These are phyloP conservation scores for Andrographis paniculata DNA, from an alignment of 305 asterid species.

Conservation along the genomic window DNA sequence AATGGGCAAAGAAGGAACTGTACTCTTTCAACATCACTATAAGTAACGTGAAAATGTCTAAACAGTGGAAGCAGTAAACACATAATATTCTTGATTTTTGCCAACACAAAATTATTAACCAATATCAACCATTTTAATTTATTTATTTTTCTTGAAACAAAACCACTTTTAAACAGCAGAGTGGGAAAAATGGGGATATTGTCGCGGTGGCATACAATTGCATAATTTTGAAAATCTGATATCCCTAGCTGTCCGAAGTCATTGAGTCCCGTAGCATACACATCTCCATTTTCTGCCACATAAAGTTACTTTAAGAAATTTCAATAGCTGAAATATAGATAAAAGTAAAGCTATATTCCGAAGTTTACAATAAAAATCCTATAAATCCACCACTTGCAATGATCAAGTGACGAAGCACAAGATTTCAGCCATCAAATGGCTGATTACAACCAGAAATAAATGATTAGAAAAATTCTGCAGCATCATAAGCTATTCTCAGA, in stretches of 20 bases:
- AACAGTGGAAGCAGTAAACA: too few relatives aligned
- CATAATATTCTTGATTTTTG: too few relatives aligned
- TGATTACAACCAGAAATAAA: too few relatives aligned
- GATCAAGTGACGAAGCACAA: not conserved
- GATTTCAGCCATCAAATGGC: too few relatives aligned
- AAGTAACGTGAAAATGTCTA: too few relatives aligned
- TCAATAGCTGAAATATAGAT: conserved; percentile 4
- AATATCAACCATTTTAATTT: not conserved
- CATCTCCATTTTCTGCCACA: conserved; percentile 71
- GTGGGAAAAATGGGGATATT: conserved; percentile 10
- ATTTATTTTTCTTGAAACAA: not conserved
- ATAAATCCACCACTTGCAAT: not conserved
- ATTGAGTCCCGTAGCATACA: conserved; percentile 88
- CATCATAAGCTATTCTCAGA: too few relatives aligned
- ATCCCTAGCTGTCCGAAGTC: conserved; percentile 92
- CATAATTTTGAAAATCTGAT: conserved; percentile 45
- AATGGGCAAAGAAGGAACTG: too few relatives aligned
- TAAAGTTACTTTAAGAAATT: conserved; percentile 16
- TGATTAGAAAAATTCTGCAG: too few relatives aligned
- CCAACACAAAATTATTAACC: not conserved
- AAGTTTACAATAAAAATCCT: too few relatives aligned
- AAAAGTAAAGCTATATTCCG: conserved; percentile 2
- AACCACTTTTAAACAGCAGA: too few relatives aligned
- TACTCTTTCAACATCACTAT: too few relatives aligned
- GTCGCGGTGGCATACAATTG: conserved; percentile 53